phyloP scores from a whole-genome alignment of 805 yeast species.

The Lipomyces kockii region DNA sequence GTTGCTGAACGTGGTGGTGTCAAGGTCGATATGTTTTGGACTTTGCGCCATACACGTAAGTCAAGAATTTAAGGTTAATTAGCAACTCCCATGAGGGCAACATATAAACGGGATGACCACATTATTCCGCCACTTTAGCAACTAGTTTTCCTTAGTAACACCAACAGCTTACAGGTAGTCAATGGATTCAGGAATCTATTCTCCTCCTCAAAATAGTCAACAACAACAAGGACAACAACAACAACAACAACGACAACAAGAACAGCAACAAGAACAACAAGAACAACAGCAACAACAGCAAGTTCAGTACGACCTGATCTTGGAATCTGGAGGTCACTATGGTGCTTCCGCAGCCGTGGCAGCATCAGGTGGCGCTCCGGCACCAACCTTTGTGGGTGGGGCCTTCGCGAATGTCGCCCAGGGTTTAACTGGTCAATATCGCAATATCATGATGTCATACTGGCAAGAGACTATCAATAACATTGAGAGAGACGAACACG shows the following conservation, averaged over 20 bases:
- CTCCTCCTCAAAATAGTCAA: constrained; percentile 6
- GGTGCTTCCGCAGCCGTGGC: constrained; percentile 39
- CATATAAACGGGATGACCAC: too few species aligned
- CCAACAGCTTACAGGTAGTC: not conserved
- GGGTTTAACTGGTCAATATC: constrained; percentile 79
- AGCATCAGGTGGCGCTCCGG: constrained; percentile 38
- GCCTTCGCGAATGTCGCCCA: constrained; percentile 91
- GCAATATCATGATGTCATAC: constrained; percentile 89
- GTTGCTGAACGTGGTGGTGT: too few species aligned
- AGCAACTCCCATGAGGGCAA: not conserved
- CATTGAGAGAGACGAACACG: constrained; percentile 87
- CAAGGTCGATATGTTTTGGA: not conserved
- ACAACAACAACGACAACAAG: constrained; percentile 25
- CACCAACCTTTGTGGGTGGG: constrained; percentile 50
- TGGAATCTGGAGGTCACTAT: constrained; percentile 37
- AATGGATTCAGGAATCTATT: not conserved
- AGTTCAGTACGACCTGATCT: constrained; percentile 34
- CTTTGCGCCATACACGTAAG: not conserved
- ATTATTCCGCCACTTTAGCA: too few species aligned
- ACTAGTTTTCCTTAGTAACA: not conserved
- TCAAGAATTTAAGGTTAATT: not conserved
- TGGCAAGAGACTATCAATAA: constrained; percentile 96
- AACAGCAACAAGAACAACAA: not conserved
- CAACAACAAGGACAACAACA: constrained; percentile 5
- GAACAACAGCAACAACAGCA: constrained; percentile 17